Percentiles rank a stretch among this genome's conserved stretches.
phyloP scores from a whole-genome alignment of 78 protist species.

The Dictyostelium purpureum region DNA sequence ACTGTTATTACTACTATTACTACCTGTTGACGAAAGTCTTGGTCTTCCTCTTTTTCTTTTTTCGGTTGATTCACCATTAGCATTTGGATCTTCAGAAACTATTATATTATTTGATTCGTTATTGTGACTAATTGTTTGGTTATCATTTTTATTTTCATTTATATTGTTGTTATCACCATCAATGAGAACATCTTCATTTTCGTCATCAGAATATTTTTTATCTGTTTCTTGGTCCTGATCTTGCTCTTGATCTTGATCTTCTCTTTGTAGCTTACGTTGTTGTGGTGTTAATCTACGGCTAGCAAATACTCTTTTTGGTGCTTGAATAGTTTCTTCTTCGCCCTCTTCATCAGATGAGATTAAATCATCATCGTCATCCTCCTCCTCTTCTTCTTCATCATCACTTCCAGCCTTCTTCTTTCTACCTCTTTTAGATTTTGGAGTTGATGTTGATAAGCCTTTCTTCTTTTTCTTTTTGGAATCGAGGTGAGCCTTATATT shows the following conservation, averaged over 20 bases:
- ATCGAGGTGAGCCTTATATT: slow-evolving; percentile 15
- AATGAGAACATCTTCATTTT: not conserved
- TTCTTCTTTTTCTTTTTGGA: not conserved
- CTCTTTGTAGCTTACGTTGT: slow-evolving; percentile 1
- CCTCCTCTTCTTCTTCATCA: not conserved
- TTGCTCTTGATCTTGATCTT: not conserved
- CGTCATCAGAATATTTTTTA: too few relatives aligned
- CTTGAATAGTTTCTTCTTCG: not conserved
- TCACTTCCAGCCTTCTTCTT: slow-evolving; percentile 29
- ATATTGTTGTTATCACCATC: not conserved
- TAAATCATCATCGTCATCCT: not conserved
- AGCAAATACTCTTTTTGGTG: not conserved
- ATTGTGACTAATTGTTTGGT: not conserved
- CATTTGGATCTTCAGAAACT: not conserved
- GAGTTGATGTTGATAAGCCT: not conserved
- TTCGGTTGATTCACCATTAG: not conserved
- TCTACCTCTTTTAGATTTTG: slow-evolving; percentile 30
- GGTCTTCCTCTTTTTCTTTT: slow-evolving; percentile 19
- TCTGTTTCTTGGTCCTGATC: not conserved
- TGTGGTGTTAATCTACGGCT: not conserved
- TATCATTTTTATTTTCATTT: not conserved
- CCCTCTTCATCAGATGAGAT: not conserved
- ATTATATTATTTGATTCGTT: not conserved
- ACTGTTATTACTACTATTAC: not conserved
- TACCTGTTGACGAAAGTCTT: not conserved